Evolutionary conservation across 192 early-diverging fungal genomes (phyloP), one percentile per base, ranked within the genome.

Genomic region (Entomortierella lignicola): DNA sequence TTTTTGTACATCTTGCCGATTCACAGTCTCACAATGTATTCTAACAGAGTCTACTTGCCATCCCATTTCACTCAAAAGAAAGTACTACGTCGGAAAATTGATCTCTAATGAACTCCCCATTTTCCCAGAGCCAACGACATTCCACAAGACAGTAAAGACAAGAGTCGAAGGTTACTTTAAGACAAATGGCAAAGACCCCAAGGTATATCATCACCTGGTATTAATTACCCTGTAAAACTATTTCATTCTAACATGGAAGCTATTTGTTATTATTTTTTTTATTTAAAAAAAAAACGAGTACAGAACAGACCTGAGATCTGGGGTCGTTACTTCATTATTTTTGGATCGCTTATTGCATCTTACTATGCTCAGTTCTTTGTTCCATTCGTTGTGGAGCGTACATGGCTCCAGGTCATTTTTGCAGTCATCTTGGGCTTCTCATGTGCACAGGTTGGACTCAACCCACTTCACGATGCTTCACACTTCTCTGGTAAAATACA

Each of bases 401-500:
- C 73, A 51, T 80, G 79, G 79, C 52, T 84, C 8, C 86, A 87
- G 66, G 60, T 82, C 10, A 48, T 82, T 30, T 82, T 72, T 54
- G 84, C 87, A 1, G 53, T 86, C 31, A 60, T 84, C n/a, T 53
- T 87, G 65, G 87, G 87, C 17, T 82, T 89, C 48, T 50, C 77
- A 4, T 82, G 72, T 43, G 85, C 87, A 15, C 85, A 89, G 53
- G 80, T 83, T 43, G 87, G 87, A 58, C 72, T 89, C 15, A 86
- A 85, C 57, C 87, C 81, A 29, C 69, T 89, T 8, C 87, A 89
- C 52, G 87, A 89, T 55, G 84, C 82, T n/a, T 84, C 85, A 11
- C 87, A 89, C 42, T 87, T 84, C 60, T 71, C 85, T 52, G 77
- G 86, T 80, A 72, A 21, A 8, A 26, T 37, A 64, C 37, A 13